Evolutionary conservation across 2,329 filamentous ascomycete genomes (phyloP), one percentile per base, ranked within the genome.

Genomic region (Aspergillus tanneri): DNA sequence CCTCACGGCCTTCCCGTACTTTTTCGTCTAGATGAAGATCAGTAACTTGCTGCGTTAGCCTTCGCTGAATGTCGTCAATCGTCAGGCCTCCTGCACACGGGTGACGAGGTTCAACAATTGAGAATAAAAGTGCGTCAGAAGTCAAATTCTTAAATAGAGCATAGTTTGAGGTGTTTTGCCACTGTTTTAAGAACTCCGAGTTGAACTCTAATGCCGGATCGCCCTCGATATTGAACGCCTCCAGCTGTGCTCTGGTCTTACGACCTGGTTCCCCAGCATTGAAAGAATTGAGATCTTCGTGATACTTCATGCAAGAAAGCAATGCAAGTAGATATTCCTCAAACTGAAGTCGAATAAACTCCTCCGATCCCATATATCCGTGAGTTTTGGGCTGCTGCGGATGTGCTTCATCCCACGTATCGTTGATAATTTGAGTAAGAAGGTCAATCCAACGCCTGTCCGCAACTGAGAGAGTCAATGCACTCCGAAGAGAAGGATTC

Each of bases 391-490:
- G 93, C 39, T 88, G 81, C 53, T 84, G 83, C 0, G 93, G 93
- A 62, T 97, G 92, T 4, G 84, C 77, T 34, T 96, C 90, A 65
- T 99, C 93, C 93, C 93, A 99, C 0, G 93, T 96, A 56, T 97
- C 90, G 61, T 93, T 88, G 18, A 99, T 89, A 30, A 90, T 88
- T 61, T 96, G 89, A 0, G 90, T 95, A 45, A 99, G 80, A 60
- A 90, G 91, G 71, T 99, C 93, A 58, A 99, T 96, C 92, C 93
- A 99, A 48, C 93, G 81, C 50, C 93, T 82, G 65, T 99, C 93
- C 1, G 93, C 87, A 8, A 85, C 85, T 0, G 93, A 93, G 2
- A 99, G 81, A 1, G 82, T 72, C 4, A 97, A 77, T 1, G 90
- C 90, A 28, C 78, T 74, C 40, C 87, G 85, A 11, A 99, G 77